Evolutionary conservation across 805 yeast species (phyloP).

Genomic region (Groenewaldozyma salmanticensis): DNA sequence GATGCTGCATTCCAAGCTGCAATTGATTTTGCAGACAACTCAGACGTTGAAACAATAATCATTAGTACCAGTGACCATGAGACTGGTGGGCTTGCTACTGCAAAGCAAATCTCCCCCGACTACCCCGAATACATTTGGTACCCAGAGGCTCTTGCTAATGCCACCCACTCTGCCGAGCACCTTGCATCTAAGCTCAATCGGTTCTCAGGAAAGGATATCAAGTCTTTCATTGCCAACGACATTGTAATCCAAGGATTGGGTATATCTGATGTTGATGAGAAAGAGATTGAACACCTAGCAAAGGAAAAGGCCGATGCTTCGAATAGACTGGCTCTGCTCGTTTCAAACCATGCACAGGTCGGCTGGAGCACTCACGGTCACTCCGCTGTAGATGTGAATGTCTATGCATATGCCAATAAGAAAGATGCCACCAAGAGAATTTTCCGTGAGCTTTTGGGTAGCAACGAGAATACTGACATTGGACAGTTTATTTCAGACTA

Average conservation of each 20-base stretch:
- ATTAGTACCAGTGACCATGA: conserved; percentile 90
- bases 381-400: conserved; percentile 85
- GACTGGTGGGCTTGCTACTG: conserved; percentile 88
- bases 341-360: conserved; percentile 72
- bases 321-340: conserved; percentile 54
- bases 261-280: conserved; percentile 42
- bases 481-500: conserved; percentile 59
- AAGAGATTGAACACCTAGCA: conserved; percentile 43
- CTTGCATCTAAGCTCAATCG: conserved; percentile 39
- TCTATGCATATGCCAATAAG: conserved; percentile 68
- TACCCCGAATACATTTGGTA: conserved; percentile 88
- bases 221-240: conserved; percentile 40
- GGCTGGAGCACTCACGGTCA: conserved; percentile 99
- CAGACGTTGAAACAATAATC: conserved; percentile 68
- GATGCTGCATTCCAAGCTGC: conserved; percentile 75
- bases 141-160: conserved; percentile 64
- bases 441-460: conserved; percentile 51
- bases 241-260: conserved; percentile 61
- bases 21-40: conserved; percentile 51
- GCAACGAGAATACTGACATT: conserved; percentile 78
- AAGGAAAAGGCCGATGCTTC: conserved; percentile 24
- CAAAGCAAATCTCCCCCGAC: conserved; percentile 55
- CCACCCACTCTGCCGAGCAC: conserved; percentile 70
- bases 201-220: conserved; percentile 28
- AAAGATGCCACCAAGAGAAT: conserved; percentile 13